Percentiles rank a stretch among this genome's conserved stretches.
Evolutionary conservation across 257 asterid species (phyloP).

Genomic region (Catharanthus roseus): DNA sequence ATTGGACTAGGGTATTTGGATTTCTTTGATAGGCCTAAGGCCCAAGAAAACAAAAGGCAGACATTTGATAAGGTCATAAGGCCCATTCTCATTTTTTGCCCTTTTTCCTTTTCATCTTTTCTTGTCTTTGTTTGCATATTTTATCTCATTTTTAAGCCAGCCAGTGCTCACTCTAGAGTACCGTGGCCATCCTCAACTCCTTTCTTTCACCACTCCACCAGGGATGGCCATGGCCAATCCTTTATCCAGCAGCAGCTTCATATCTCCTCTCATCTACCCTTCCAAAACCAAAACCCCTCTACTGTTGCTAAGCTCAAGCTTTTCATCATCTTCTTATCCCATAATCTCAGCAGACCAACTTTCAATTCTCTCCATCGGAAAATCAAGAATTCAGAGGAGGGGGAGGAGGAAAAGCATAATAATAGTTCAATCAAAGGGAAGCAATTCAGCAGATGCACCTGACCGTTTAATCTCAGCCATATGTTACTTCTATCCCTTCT

Average conservation of each 20-base stretch:
- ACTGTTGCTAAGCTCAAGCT: constrained; percentile 9
- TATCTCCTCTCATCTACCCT: constrained; percentile 19
- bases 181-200: constrained; percentile 14
- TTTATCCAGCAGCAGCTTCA: constrained; percentile 17
- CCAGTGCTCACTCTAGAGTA: too few species aligned
- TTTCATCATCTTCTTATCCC: constrained; percentile 12
- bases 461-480: constrained; percentile 89
- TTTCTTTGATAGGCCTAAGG: too few species aligned
- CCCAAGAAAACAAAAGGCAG: too few species aligned
- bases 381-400: constrained; percentile 14
- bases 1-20: too few species aligned
- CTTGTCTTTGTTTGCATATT: too few species aligned
- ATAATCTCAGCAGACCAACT: constrained; percentile 13
- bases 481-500: constrained; percentile 89
- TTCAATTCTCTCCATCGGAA: constrained; percentile 7
- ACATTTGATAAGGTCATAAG: too few species aligned
- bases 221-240: constrained; percentile 54
- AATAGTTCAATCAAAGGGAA: constrained; percentile 50
- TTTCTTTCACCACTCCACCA: background rate
- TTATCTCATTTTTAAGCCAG: too few species aligned
- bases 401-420: constrained; percentile 23
- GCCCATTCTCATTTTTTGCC: too few species aligned
- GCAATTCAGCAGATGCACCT: constrained; percentile 59
- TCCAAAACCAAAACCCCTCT: background rate
- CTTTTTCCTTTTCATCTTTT: background rate